These are phyloP conservation scores for Telfairia occidentalis DNA, from an alignment of 331 rosid genomes.

Conservation along the genomic window DNA sequence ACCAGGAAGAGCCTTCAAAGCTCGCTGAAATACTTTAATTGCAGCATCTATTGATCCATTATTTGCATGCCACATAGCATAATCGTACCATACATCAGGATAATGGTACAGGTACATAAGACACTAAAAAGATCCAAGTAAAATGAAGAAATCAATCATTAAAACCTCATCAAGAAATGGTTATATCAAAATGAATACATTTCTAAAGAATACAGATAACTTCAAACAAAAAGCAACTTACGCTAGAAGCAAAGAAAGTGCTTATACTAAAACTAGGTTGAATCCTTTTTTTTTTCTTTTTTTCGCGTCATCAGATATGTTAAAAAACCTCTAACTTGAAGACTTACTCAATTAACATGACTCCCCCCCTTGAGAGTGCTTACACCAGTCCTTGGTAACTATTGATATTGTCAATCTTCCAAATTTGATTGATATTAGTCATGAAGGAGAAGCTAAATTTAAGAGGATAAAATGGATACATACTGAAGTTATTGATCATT, in stretches of 20 bases:
- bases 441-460: neutral
- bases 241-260: neutral
- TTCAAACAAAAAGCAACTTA: neutral
- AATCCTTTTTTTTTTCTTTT: neutral
- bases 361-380: neutral
- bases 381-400: neutral
- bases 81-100: constrained; percentile 95
- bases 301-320: neutral
- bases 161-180: neutral
- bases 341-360: neutral
- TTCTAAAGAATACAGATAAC: neutral
- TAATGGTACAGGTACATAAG: constrained; percentile 93
- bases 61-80: constrained; percentile 94
- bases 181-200: neutral
- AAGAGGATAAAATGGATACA: neutral
- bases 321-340: neutral
- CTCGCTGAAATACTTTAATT: constrained; percentile 87
- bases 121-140: constrained; percentile 43
- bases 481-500: neutral
- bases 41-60: constrained; percentile 86
- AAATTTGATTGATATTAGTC: too few relatives aligned
- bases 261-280: neutral
- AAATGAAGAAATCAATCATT: neutral
- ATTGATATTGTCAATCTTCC: neutral
- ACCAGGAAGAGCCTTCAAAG: constrained; percentile 97